Base-by-base conservation (phyloP, 2,329 filamentous ascomycete species). In the Geosmithia morbida region DNA sequence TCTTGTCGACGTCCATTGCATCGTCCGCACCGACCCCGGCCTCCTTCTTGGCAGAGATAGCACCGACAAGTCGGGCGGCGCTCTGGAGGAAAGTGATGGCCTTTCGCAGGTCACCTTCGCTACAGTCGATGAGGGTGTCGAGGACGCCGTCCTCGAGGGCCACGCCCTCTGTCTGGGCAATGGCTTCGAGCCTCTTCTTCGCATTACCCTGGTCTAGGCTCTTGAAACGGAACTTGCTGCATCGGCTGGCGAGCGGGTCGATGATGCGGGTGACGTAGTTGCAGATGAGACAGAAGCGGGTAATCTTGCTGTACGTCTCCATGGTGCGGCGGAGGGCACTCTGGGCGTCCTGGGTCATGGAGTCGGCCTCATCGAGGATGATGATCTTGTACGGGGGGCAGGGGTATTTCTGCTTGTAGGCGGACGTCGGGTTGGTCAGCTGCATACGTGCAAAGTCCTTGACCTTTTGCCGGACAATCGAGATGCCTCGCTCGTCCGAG, bases 181-280 rank as follows among this genome's bases (percentile, higher is more conserved):
- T 98, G 47, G 88, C 79, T 56, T 84, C 78, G 13, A 99, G 67
- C 48, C 94, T 72, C 58, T 74, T 78, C 56, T 80, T 82, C 7
- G 92, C 87, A 59, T 94, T 94, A 7, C 77, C 79, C 57, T 89
- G 84, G 61, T 96, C 90, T 52, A 98, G 69, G 53, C 85, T 87
- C 77, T 98, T 98, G 76, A 98, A 99, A 30, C 92, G 76, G 62
- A 98, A 98, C 66, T 98, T 98, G 65, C 82, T 88, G 69, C 92
- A 99, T 56, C 92, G 77, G 62, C 81, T 88, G 1, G 92, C 92
- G 19, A 99, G 69, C 7, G 92, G 94, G 61, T 98, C 92, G 58
- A 98, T 98, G 61, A 99, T 98, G 50, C 92, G 75, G 3, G 92
- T 97, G 43, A 98, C 92, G 58, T 98, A 98, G 67, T 99, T 99